Percentiles rank a stretch among this genome's conserved stretches.
Evolutionary conservation across 2,329 filamentous ascomycete species (phyloP).

Genomic region (Cladosporium sp.): DNA sequence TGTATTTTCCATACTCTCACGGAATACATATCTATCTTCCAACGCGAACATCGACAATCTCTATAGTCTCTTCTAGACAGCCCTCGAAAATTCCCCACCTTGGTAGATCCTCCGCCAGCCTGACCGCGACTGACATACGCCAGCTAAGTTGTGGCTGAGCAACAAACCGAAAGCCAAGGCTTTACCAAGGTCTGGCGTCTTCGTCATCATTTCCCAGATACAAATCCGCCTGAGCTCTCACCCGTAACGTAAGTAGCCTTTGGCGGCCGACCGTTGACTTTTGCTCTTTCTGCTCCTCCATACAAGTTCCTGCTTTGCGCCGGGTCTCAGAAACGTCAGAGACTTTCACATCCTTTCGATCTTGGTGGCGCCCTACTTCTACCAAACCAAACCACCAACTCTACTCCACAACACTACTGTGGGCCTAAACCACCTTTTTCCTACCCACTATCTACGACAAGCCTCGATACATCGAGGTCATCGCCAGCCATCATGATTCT

Average conservation of each 20-base stretch:
- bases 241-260: too few species aligned
- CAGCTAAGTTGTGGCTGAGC: conserved; percentile 11
- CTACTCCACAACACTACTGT: background rate
- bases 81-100: background rate
- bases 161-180: conserved; percentile 1
- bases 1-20: background rate
- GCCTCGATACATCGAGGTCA: background rate
- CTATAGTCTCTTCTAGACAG: too few species aligned
- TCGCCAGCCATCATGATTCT: conserved; percentile 5
- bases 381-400: too few species aligned
- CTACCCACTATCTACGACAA: conserved; percentile 2
- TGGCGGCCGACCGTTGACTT: background rate
- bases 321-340: background rate
- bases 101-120: background rate
- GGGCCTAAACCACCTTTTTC: background rate
- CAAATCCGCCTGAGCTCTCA: background rate
- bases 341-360: too few species aligned
- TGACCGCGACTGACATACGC: background rate
- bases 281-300: background rate
- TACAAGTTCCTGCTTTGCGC: background rate
- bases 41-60: too few species aligned
- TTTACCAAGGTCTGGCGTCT: conserved; percentile 2
- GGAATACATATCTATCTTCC: too few species aligned
- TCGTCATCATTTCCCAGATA: conserved; percentile 9
- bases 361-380: too few species aligned